These are phyloP conservation scores for Candida koratica DNA, from an alignment of 805 yeast species.

Conservation along the genomic window DNA sequence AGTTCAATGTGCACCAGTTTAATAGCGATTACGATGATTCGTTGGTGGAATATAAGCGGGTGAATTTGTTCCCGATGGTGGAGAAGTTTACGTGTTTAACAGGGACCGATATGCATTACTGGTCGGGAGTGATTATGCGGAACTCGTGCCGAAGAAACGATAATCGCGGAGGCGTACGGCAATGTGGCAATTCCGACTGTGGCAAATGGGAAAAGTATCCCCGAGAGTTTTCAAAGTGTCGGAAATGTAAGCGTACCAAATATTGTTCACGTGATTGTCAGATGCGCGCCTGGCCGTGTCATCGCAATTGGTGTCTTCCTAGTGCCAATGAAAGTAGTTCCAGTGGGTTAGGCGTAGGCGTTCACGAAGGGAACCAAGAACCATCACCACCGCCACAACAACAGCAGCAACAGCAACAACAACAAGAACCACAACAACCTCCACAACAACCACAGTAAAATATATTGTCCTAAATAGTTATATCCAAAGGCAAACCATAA, in stretches of 20 bases:
- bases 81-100: constrained; percentile 78
- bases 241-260: constrained; percentile 91
- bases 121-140: constrained; percentile 98
- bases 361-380: constrained; percentile 1
- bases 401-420: no score
- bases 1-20: constrained; percentile 5
- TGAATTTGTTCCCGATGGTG: constrained; percentile 84
- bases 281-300: constrained; percentile 85
- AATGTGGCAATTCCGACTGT: constrained; percentile 90
- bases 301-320: constrained; percentile 87
- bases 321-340: constrained; percentile 17
- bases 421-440: background rate
- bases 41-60: constrained; percentile 42
- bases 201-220: constrained; percentile 93
- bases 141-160: constrained; percentile 93
- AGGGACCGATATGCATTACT: constrained; percentile 79
- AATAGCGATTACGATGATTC: constrained; percentile 39
- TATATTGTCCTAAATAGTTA: background rate
- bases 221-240: constrained; percentile 89
- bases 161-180: constrained; percentile 80
- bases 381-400: background rate
- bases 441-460: background rate
- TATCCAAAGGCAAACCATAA: constrained; percentile 75
- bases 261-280: constrained; percentile 94
- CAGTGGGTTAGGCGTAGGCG: constrained; percentile 4